phyloP scores from a whole-genome alignment of 2,329 filamentous ascomycete genomes.

The Nigrospora oryzae region DNA sequence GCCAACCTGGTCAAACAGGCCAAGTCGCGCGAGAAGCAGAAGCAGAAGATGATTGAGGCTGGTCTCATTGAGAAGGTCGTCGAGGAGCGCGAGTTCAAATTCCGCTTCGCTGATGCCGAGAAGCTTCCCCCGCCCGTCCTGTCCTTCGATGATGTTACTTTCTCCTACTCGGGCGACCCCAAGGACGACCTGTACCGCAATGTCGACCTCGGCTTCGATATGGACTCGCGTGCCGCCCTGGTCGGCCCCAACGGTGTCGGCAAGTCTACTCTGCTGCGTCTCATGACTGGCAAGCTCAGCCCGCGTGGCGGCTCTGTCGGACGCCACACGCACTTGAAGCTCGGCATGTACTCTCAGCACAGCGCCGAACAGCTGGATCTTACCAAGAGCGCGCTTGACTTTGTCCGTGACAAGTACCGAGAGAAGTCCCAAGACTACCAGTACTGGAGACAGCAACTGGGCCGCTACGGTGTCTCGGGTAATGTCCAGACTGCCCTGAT shows the following conservation, averaged over 20 bases:
- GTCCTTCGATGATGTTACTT: conserved; percentile 94
- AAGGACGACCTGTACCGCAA: conserved; percentile 94
- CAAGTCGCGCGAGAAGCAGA: conserved; percentile 98
- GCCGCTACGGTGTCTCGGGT: conserved; percentile 86
- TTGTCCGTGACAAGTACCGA: conserved; percentile 90
- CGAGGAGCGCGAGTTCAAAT: conserved; percentile 83
- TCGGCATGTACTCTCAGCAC: conserved; percentile 97
- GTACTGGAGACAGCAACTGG: conserved; percentile 98
- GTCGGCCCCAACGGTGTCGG: conserved; percentile 98
- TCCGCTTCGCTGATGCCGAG: conserved; percentile 97
- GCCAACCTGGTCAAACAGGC: conserved; percentile 98
- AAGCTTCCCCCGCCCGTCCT: conserved; percentile 97
- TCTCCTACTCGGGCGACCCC: conserved; percentile 87
- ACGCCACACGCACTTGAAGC: conserved; percentile 95
- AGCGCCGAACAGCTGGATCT: conserved; percentile 96
- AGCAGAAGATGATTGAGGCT: conserved; percentile 99
- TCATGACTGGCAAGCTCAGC: conserved; percentile 93
- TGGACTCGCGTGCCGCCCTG: conserved; percentile 95
- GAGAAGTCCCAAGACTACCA: conserved; percentile 93
- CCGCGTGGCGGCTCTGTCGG: conserved; percentile 75
- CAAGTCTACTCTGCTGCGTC: conserved; percentile 89
- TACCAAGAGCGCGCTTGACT: conserved; percentile 95
- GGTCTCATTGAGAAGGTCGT: conserved; percentile 92
- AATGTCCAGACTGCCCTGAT: conserved; percentile 94
- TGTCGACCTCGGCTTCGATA: conserved; percentile 97